Evolutionary conservation across 805 yeast genomes (phyloP).

Genomic region (Ogataea pignaliae): DNA sequence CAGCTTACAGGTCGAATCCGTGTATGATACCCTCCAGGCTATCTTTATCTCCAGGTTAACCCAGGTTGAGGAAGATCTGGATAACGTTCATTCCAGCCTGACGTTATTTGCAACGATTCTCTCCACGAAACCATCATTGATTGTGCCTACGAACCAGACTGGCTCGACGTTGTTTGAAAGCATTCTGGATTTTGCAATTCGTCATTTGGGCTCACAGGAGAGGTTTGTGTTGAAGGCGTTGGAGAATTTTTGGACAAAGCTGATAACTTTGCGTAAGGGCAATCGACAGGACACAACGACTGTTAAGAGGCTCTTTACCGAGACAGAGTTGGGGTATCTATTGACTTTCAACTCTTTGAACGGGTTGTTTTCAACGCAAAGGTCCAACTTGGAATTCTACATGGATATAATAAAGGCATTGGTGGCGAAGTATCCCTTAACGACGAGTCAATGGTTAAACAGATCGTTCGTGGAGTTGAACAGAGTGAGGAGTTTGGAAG

Average conservation of each 20-base stretch:
- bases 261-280: constrained; percentile 43
- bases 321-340: constrained; percentile 27
- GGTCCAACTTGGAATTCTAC: constrained; percentile 59
- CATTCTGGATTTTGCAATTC: constrained; percentile 33
- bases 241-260: constrained; percentile 50
- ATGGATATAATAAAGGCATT: constrained; percentile 46
- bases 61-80: constrained; percentile 50
- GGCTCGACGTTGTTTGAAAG: constrained; percentile 9
- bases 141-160: constrained; percentile 28
- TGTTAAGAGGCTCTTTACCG: constrained; percentile 23
- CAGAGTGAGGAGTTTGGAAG: constrained; percentile 17
- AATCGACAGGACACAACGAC: constrained; percentile 33
- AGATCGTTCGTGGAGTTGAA: constrained; percentile 27
- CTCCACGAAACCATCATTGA: constrained; percentile 44
- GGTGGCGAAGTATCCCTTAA: constrained; percentile 31
- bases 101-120: constrained; percentile 48
- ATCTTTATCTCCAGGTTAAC: constrained; percentile 35
- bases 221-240: constrained; percentile 50
- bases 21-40: constrained; percentile 34
- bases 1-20: constrained; percentile 26
- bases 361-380: constrained; percentile 43
- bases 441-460: constrained; percentile 46
- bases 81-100: constrained; percentile 47
- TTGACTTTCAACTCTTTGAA: constrained; percentile 34
- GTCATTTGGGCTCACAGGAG: constrained; percentile 44